Evolutionary conservation across 352 stramenopile genomes (phyloP).

Genomic region (Thalassiosira mediterranea): DNA sequence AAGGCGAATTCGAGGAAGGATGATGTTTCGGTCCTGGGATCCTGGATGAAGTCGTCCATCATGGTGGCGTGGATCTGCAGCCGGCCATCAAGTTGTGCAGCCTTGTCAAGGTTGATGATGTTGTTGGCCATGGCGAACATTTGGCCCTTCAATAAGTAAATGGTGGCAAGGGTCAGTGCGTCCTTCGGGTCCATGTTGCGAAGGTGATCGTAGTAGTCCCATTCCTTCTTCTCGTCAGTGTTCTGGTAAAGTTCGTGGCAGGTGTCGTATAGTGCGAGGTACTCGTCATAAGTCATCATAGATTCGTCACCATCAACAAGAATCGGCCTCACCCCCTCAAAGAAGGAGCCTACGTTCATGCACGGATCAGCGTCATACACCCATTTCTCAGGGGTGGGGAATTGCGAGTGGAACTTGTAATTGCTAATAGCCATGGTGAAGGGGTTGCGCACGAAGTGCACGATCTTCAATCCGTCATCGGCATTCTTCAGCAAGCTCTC

Average conservation of each 20-base stretch:
- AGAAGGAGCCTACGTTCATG: conserved; percentile 21
- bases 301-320: conserved; percentile 21
- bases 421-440: conserved; percentile 41
- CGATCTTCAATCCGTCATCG: conserved; percentile 27
- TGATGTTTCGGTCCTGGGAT: background rate
- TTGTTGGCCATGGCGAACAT: too few species aligned
- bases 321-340: background rate
- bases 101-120: conserved; percentile 4
- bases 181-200: conserved; percentile 11
- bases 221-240: background rate
- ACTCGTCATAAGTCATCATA: conserved; percentile 1
- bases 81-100: background rate
- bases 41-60: conserved; percentile 10
- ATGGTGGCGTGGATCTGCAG: background rate
- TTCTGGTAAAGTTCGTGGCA: background rate
- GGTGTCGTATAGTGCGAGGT: conserved; percentile 1
- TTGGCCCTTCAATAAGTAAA: too few species aligned
- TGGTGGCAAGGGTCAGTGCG: conserved; percentile 17
- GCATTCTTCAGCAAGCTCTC: conserved; percentile 3
- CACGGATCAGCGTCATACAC: too few species aligned
- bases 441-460: conserved; percentile 48
- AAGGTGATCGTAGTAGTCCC: conserved; percentile 20
- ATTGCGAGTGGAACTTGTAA: conserved; percentile 42
- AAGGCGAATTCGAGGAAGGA: background rate
- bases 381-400: conserved; percentile 49